Evolutionary conservation across 768 basidiomycete species (phyloP).

Genomic region (Auriscalpium microsporum): DNA sequence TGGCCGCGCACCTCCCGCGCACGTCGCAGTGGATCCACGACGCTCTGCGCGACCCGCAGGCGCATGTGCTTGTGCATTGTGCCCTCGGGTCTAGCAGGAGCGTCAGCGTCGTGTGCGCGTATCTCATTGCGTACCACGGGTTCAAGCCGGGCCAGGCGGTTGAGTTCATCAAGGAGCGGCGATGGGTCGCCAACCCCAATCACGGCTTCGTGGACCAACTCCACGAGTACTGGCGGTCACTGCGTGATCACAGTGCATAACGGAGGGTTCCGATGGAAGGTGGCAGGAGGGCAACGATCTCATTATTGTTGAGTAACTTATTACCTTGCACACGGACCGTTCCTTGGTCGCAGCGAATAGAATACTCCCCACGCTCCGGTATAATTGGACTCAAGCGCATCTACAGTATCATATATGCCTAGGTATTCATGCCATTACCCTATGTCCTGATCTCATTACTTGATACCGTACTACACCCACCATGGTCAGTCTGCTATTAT

Average conservation of each 20-base stretch:
- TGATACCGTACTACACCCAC: background rate
- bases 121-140: conserved; percentile 54
- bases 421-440: background rate
- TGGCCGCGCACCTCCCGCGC: conserved; percentile 57
- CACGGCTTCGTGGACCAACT: conserved; percentile 67
- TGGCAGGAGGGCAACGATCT: background rate
- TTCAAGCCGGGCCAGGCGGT: conserved; percentile 55
- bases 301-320: background rate
- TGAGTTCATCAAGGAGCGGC: conserved; percentile 47
- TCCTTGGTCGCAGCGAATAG: background rate
- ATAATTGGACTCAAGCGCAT: background rate
- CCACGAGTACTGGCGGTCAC: conserved; percentile 48
- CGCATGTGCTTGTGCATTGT: conserved; percentile 70
- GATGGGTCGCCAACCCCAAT: conserved; percentile 59
- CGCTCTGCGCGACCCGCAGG: conserved; percentile 45
- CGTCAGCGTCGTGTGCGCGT: conserved; percentile 64
- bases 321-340: background rate
- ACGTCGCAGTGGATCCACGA: conserved; percentile 54
- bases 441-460: background rate
- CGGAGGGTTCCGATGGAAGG: background rate
- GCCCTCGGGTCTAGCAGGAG: conserved; percentile 65
- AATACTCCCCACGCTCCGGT: background rate
- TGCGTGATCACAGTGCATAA: conserved; percentile 5
- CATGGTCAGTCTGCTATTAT: conserved; percentile 4
- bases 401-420: background rate